Evolutionary conservation across 257 asterid species (phyloP).

Genomic region (Solanum piurae): DNA sequence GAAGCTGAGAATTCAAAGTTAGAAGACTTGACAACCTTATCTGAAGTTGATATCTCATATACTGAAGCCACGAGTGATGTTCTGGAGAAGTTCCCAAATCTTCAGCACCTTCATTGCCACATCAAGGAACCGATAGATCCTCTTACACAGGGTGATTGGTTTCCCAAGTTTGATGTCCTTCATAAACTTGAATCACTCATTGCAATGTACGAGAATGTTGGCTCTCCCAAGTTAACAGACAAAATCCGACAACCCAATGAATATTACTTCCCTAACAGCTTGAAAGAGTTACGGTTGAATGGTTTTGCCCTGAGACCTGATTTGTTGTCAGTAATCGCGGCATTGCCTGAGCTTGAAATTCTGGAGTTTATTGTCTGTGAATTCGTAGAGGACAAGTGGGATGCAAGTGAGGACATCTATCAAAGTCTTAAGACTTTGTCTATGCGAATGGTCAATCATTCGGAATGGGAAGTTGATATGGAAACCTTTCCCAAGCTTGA

Average conservation of each 20-base stretch:
- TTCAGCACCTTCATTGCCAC: background rate
- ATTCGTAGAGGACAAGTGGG: background rate
- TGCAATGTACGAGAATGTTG: no score
- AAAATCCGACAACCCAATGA: background rate
- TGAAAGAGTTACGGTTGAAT: background rate
- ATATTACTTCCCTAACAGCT: background rate
- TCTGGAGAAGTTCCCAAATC: background rate
- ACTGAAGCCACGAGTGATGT: background rate
- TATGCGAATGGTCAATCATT: accelerated
- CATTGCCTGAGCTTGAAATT: background rate
- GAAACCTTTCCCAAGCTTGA: background rate
- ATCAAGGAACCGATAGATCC: background rate
- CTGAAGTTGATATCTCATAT: background rate
- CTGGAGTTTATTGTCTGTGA: accelerated
- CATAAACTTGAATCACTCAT: no score
- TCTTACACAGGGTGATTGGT: background rate
- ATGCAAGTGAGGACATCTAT: background rate
- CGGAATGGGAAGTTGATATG: background rate
- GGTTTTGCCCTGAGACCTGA: background rate
- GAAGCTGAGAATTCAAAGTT: background rate
- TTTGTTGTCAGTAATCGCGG: background rate
- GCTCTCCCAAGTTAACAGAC: no score
- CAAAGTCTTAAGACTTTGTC: background rate
- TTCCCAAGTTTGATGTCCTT: no score
- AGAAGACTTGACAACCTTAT: background rate